A percentile compares a stretch with the other conserved stretches of the same genome.
Evolutionary conservation across 2,329 filamentous ascomycete species (phyloP).

Genomic region (Fusarium scirpi): DNA sequence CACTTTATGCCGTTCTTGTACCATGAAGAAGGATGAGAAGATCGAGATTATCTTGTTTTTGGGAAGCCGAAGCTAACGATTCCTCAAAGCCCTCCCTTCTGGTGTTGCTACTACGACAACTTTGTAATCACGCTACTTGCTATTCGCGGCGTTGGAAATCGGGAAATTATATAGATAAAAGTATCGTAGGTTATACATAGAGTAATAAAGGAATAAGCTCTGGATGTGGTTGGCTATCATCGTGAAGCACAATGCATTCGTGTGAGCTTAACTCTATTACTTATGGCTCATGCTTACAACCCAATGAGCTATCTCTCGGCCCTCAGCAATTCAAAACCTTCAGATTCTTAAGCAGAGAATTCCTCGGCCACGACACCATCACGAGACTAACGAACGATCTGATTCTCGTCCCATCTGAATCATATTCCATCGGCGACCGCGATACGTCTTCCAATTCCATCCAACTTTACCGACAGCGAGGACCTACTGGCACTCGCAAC

Average conservation of each 20-base stretch:
- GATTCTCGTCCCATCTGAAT: background rate
- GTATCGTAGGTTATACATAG: conserved; percentile 3
- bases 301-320: background rate
- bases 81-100: conserved; percentile 16
- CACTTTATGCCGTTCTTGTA: conserved; percentile 6
- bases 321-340: background rate
- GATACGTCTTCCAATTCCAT: background rate
- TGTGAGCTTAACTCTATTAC: background rate
- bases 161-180: conserved; percentile 5
- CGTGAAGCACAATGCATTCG: background rate
- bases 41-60: conserved; percentile 13
- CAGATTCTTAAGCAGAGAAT: background rate
- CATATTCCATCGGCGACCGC: background rate
- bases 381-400: background rate
- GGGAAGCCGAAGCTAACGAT: conserved; percentile 34
- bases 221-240: background rate
- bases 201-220: conserved; percentile 1
- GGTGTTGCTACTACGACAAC: conserved; percentile 1
- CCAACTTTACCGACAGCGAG: background rate
- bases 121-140: conserved; percentile 11
- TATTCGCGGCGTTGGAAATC: conserved; percentile 13
- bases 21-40: conserved; percentile 31
- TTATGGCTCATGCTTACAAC: background rate
- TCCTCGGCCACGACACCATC: background rate
- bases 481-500: background rate